Evolutionary conservation across 108 stramenopile genomes (phyloP).

Genomic region (Skeletonema grethae): DNA sequence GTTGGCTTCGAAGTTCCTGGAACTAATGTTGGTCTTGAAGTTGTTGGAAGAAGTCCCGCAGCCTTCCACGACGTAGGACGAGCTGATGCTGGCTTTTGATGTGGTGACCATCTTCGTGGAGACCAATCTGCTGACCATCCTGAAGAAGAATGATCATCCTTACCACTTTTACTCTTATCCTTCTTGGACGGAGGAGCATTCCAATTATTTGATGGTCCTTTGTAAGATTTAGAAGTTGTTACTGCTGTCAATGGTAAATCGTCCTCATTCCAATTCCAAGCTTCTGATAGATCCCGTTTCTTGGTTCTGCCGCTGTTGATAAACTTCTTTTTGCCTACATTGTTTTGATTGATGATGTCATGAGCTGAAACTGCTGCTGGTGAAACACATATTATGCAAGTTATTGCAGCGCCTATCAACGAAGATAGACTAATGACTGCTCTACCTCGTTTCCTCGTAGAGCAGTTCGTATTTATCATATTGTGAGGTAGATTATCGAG

Average conservation of each 20-base stretch:
- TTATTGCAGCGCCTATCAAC: not conserved
- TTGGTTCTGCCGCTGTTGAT: not conserved
- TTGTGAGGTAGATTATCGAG: not conserved
- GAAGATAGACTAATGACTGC: not conserved
- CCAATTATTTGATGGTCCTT: not conserved
- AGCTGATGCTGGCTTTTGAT: not conserved
- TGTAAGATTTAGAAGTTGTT: not conserved
- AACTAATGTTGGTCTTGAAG: not conserved
- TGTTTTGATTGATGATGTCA: not conserved
- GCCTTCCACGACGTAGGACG: not conserved
- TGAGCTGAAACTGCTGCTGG: not conserved
- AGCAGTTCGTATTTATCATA: not conserved
- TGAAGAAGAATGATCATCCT: not conserved
- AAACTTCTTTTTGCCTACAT: not conserved
- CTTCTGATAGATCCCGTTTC: not conserved
- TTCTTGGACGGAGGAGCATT: not conserved
- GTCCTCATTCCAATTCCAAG: constrained; percentile 6
- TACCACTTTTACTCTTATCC: not conserved
- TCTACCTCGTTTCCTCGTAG: not conserved
- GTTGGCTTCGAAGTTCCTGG: not conserved
- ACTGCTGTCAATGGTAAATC: not conserved
- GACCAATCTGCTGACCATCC: not conserved
- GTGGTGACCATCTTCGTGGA: not conserved
- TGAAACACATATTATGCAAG: not conserved
- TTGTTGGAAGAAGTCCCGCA: not conserved